Evolutionary conservation across 2,329 filamentous ascomycete genomes (phyloP).

Genomic region (Huntiella savannae): DNA sequence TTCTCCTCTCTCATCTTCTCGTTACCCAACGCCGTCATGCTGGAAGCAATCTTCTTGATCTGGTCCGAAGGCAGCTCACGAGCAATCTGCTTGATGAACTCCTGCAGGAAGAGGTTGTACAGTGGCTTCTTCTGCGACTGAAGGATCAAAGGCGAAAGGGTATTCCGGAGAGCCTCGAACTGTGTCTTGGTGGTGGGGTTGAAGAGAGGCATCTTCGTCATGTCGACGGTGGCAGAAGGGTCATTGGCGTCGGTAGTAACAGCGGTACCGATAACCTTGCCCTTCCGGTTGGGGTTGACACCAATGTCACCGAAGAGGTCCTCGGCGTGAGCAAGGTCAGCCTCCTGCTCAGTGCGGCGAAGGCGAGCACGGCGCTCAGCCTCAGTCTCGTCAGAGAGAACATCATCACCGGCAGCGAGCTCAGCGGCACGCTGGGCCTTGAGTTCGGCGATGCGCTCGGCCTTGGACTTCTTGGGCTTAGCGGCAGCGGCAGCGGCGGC

Average conservation of each 20-base stretch:
- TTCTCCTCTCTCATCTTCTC: conserved; percentile 99
- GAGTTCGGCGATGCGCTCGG: conserved; percentile 63
- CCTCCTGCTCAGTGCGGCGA: conserved; percentile 62
- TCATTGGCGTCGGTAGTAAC: conserved; percentile 55
- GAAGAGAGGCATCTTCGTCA: conserved; percentile 65
- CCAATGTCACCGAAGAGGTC: conserved; percentile 72
- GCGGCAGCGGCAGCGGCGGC: conserved; percentile 74
- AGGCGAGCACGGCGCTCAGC: conserved; percentile 56
- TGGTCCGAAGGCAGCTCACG: conserved; percentile 81
- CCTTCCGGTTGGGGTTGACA: conserved; percentile 45
- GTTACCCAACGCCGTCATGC: conserved; percentile 75
- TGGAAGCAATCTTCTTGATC: conserved; percentile 87
- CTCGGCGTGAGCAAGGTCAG: conserved; percentile 75
- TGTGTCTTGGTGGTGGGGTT: conserved; percentile 74
- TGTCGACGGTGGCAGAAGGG: conserved; percentile 61
- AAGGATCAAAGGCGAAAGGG: conserved; percentile 59
- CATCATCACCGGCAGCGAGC: conserved; percentile 30
- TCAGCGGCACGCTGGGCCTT: conserved; percentile 39
- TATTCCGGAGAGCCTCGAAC: conserved; percentile 62
- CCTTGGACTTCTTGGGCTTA: conserved; percentile 85
- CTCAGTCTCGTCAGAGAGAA: conserved; percentile 45
- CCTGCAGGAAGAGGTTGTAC: conserved; percentile 75
- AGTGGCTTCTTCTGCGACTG: conserved; percentile 71
- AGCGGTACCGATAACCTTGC: conserved; percentile 41
- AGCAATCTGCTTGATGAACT: conserved; percentile 71